phyloP scores from a whole-genome alignment of 2,329 filamentous ascomycete genomes.

The Cladobotryum protrusum region DNA sequence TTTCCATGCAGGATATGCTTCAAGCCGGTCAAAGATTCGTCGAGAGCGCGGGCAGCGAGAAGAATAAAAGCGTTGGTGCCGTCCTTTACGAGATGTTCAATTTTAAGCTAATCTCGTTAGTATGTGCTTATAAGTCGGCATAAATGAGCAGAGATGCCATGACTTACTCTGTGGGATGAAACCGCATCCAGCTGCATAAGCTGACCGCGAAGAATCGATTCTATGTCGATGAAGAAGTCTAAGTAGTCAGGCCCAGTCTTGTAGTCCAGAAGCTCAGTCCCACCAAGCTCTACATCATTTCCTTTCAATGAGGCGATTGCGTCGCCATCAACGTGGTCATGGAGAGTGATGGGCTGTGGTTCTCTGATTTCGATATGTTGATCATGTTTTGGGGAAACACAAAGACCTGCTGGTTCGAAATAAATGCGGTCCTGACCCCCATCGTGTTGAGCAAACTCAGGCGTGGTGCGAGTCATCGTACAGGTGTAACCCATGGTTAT shows the following conservation, averaged over 20 bases:
- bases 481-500: too few species aligned
- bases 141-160: neutral
- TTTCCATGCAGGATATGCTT: constrained; percentile 1
- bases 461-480: too few species aligned
- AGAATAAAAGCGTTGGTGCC: neutral
- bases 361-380: too few species aligned
- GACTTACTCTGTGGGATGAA: neutral
- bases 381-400: too few species aligned
- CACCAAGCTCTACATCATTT: too few species aligned
- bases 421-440: too few species aligned
- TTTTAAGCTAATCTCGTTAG: neutral
- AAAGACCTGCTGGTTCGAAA: too few species aligned
- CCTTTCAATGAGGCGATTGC: too few species aligned
- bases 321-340: too few species aligned
- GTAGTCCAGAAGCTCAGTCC: too few species aligned
- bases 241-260: neutral
- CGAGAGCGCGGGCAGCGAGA: neutral
- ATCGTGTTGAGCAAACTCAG: too few species aligned
- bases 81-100: neutral
- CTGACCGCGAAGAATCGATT: neutral
- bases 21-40: neutral
- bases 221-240: neutral
- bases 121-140: neutral
- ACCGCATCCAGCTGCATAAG: neutral
- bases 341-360: too few species aligned